Evolutionary conservation across 495 filamentous ascomycete genomes (phyloP), one percentile per base, ranked within the genome.

Genomic region (Haplographium delicatum): DNA sequence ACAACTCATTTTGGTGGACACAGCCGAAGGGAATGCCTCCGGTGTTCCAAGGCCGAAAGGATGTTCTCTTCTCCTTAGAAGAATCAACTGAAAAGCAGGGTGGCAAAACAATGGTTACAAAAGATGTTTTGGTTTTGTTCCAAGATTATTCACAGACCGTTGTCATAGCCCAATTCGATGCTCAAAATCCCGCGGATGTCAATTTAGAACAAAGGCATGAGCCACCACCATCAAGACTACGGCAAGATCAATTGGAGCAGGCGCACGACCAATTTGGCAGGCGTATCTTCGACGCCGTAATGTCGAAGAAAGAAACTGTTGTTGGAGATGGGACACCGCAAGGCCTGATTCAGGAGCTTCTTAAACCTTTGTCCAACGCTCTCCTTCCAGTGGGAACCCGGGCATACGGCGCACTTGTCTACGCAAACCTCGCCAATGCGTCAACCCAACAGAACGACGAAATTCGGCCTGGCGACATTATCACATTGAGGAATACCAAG

Each of bases 61-160:
- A 97, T 63, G 68, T 97, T 25, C 79, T 91, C 22, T 84, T 79
- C 45, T 90, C 97, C 62, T 72, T 83, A 15, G 89, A 95, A 58
- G 89, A 96, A 64, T 80, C 83, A 4, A 79, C 82, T 6, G 70
- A 81, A 13, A 82, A 84, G 28, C 78, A 81, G 13, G 81, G 83
- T 34, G 84, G 84, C 22, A 83, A 82, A 63, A 79, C 76, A 5
- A 81, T 73, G 0, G 70, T 95, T 20, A 82, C 80, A 0, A 90
- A 90, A 54, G 83, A 89, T 44, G 75, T 96, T 24, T 95, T 84
- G 60, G 72, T 96, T 22, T 74, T 98, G 2, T 97, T 85, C 71
- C 83, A 88, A 50, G 93, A 98, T 67, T 97, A 97, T 65, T 96
- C 91, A 13, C 93, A 97, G 63, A 97, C 91, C 1, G 70, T 96